These are phyloP conservation scores for Apiotrichum gamsii DNA, from an alignment of 1,284 basidiomycete genomes.

Conservation along the genomic window DNA sequence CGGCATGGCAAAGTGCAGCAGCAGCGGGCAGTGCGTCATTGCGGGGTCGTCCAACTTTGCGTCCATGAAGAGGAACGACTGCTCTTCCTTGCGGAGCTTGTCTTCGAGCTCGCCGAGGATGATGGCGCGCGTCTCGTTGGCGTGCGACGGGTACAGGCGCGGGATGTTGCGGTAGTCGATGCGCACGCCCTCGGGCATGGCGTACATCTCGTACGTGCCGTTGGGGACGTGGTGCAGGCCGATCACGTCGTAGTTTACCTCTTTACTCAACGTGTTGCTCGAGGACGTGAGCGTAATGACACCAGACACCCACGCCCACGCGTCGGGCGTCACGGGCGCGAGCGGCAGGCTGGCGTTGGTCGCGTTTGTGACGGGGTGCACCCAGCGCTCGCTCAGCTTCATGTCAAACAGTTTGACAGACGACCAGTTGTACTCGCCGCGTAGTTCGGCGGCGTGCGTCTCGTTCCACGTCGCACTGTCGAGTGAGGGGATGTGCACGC, in stretches of 20 bases:
- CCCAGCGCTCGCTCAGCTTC: slow-evolving; percentile 33
- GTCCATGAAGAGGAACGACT: slow-evolving; percentile 28
- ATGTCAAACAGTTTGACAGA: slow-evolving; percentile 31
- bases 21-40: slow-evolving; percentile 33
- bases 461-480: slow-evolving; percentile 29
- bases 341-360: background rate
- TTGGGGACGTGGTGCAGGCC: slow-evolving; percentile 71
- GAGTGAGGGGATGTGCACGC: slow-evolving; percentile 24
- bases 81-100: slow-evolving; percentile 31
- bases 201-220: slow-evolving; percentile 70
- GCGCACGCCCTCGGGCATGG: slow-evolving; percentile 54
- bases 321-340: background rate
- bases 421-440: slow-evolving; percentile 39
- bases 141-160: slow-evolving; percentile 45
- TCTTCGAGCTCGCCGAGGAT: slow-evolving; percentile 60
- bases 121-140: slow-evolving; percentile 57
- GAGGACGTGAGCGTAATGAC: slow-evolving; percentile 17
- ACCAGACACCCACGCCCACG: slow-evolving; percentile 41
- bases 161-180: slow-evolving; percentile 59
- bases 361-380: background rate
- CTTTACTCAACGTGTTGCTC: background rate
- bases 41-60: slow-evolving; percentile 22
- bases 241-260: slow-evolving; percentile 38
- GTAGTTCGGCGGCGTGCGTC: slow-evolving; percentile 30
- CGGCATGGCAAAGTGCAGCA: slow-evolving; percentile 38